Conservation (phyloP, 257 asterid species). For the Jacaranda copaia region DNA sequence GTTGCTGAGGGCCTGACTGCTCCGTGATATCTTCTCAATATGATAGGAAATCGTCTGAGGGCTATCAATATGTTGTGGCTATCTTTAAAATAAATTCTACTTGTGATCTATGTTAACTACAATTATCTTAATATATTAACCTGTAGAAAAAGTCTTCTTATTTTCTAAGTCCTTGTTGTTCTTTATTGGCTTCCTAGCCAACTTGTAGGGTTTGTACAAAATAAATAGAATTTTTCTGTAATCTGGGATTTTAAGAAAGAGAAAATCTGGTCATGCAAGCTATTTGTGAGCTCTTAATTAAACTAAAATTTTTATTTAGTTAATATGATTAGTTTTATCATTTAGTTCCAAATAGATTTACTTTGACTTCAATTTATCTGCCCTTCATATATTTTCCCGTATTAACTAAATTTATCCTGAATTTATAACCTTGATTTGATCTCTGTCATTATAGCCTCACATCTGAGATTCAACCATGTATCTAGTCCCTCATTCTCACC, state of each 20-base stretch:
- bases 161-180: background rate
- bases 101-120: background rate
- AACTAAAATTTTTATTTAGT: background rate
- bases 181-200: conserved; percentile 17
- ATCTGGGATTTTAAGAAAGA: background rate
- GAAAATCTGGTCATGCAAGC: background rate
- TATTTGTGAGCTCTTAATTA: background rate
- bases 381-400: background rate
- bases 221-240: background rate
- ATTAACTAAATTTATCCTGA: background rate
- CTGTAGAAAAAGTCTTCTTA: background rate
- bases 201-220: background rate
- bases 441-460: background rate
- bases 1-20: conserved; percentile 13
- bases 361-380: background rate
- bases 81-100: no score
- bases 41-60: conserved; percentile 6
- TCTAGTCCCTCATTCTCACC: background rate
- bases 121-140: conserved; percentile 1
- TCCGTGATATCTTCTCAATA: conserved; percentile 2
- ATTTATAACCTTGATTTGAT: background rate
- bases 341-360: no score
- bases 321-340: no score
- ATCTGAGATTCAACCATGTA: background rate
- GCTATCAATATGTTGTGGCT: background rate